Evolutionary conservation across 2,329 filamentous ascomycete genomes (phyloP), one percentile per base, ranked within the genome.

Genomic region (Nemania sp.): DNA sequence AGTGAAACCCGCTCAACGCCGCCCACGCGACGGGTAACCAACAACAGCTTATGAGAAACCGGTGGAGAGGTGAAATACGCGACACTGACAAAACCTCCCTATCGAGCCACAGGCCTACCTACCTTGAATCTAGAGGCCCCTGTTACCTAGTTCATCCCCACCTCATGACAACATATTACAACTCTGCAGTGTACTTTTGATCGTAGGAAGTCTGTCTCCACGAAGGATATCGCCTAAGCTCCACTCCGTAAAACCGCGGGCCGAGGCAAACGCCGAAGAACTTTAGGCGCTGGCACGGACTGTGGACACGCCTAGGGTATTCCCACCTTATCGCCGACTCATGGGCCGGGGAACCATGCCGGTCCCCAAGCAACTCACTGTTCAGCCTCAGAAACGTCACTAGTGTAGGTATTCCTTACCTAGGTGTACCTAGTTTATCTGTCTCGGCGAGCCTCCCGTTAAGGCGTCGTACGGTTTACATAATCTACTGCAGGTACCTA

Each of bases 101-200:
- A 43, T 13, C 3, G 11, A 20, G 39, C n/a, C 10, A 17, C 39
- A 42, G n/a, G 5, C 39, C 39, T 17, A 20, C 46, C 40, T n/a
- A 13, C 43, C 25, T 42, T 40, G n/a, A 15, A 25, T 39, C 29
- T 25, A 17, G 37, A 46, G 39, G 12, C 17, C 54, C 34, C 42
- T 11, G 20, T n/a, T 48, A 15, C 18, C 5, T 42, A 42, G 29
- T 35, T 13, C 43, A 56, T 45, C 46, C 60, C 57, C 60, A 60
- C 52, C 29, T 40, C 37, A 29, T 29, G 3, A 29, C 35, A 39
- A 3, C 40, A 10, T 6, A 53, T 46, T 55, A 42, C 42, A 15
- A 58, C 59, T 54, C 49, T 64, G 62, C 58, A 62, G 2, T 54
- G 58, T n/a, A 49, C 54, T 52, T 62, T 50, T 6, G n/a, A 51